Evolutionary conservation across 129 eudicot genomes (phyloP), one percentile per base, ranked within the genome.

Genomic region (Pseudognaphalium luteoalbum): DNA sequence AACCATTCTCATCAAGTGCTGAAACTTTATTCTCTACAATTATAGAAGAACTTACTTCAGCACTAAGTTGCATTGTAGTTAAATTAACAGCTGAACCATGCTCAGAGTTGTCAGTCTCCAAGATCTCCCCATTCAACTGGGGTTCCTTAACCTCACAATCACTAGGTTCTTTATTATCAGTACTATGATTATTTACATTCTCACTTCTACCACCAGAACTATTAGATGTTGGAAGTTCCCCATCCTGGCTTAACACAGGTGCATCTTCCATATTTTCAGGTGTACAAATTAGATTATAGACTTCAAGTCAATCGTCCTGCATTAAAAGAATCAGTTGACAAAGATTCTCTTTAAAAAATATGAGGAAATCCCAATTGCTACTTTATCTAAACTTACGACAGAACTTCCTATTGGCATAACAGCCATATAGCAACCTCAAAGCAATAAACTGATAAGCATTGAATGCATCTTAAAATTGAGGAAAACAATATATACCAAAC

Each of bases 1-100:
- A 17, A 78, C 91, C 98, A 88, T 86, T 86, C 73, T 82, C 95
- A 83, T 73, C 61, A 69, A 70, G 78, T 59, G 65, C 73, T 17
- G 78, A 66, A 54, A 76, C 20, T 50, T 63, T 70, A 30, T 66
- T 61, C 71, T 72, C 86, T 61, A 70, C 70, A 73, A 78, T 60
- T 29, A 82, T 66, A 66, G 79, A 29, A 63, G 78, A 83, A 39
- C 61, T 75, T 74, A 84, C 47, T 68, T 84, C 86, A 82, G 70
- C 62, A 62, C 65, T 70, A 82, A 76, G 51, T 61, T 21, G 67
- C 35, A 62, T 62, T 62, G n/a, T 4, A 62, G n/a, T 62, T 28
- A 4, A 29, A 62, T 4, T 62, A 62, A 62, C 17, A 59, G 58
- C 42, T 63, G 68, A 76, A 20, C 64, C 51, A 34, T 64, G 71